These are phyloP conservation scores for Acrocalymma vagum DNA, from an alignment of 2,329 filamentous ascomycete species.

Conservation along the genomic window DNA sequence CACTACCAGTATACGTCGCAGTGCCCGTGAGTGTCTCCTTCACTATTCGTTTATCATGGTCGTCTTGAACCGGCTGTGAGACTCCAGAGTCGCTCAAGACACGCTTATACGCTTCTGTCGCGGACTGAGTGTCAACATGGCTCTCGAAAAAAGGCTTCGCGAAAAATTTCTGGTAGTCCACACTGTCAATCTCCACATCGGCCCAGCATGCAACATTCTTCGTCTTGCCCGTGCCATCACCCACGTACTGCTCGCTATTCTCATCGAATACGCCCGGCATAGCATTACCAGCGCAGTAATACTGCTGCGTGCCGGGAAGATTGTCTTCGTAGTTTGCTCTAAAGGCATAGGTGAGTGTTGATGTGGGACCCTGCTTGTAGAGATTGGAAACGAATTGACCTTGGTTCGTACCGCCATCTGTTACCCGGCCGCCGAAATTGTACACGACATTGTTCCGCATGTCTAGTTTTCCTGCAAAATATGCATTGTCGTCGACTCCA, in stretches of 20 bases:
- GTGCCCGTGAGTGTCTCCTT: slow-evolving; percentile 40
- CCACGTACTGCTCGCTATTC: slow-evolving; percentile 31
- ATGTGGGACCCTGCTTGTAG: slow-evolving; percentile 45
- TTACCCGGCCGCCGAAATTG: slow-evolving; percentile 45
- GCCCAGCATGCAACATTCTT: slow-evolving; percentile 40
- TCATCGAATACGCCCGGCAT: slow-evolving; percentile 40
- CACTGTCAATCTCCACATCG: slow-evolving; percentile 33
- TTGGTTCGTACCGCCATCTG: slow-evolving; percentile 43
- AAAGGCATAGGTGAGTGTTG: slow-evolving; percentile 34
- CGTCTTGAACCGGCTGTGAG: slow-evolving; percentile 39
- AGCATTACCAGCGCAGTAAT: slow-evolving; percentile 45
- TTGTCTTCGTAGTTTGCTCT: slow-evolving; percentile 41
- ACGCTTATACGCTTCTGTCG: slow-evolving; percentile 46
- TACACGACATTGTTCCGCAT: slow-evolving; percentile 49
- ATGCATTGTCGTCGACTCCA: slow-evolving; percentile 38
- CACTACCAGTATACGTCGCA: slow-evolving; percentile 38
- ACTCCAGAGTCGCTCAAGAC: slow-evolving; percentile 45
- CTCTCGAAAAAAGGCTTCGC: slow-evolving; percentile 38
- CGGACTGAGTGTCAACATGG: slow-evolving; percentile 36
- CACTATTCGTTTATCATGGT: slow-evolving; percentile 45
- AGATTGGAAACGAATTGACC: slow-evolving; percentile 46
- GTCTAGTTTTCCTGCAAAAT: slow-evolving; percentile 42
- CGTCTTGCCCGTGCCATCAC: slow-evolving; percentile 29
- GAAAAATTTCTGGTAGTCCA: slow-evolving; percentile 41
- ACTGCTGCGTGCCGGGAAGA: slow-evolving; percentile 42